Base-by-base conservation (phyloP, 2,329 filamentous ascomycete species). In the Laburnicola sp. region DNA sequence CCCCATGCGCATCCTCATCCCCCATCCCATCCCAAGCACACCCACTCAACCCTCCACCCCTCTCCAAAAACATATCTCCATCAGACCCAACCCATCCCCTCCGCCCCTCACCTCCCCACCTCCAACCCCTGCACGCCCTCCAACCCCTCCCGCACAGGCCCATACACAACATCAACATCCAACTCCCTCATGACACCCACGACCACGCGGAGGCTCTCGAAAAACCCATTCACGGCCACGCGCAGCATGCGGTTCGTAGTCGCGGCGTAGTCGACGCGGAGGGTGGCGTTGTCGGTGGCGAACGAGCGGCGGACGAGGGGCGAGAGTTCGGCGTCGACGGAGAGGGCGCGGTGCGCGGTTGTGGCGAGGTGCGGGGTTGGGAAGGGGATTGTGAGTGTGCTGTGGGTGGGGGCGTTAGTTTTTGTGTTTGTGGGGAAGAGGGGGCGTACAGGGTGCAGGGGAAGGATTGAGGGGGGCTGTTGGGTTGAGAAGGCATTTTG, bases 191-290 rank as follows among this genome's bases (percentile, higher is more conserved):
- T 96, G 11, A 96, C 88, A 48, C 91, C 89, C 36, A 97, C 73
- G 1, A 97, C 87, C 4, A 97, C 84, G 45, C 85, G 84, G 49
- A 97, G 73, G 62, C 88, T 95, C 65, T 97, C 93, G 80, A 97
- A 91, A 74, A 97, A 97, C 7, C 91, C 91, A 75, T 97, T 97
- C 50, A 97, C 92, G 2, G 93, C 89, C 2, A 99, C 94, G 38
- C 94, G 86, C 51, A 99, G 81, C 93, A 97, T 97, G 61, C 94
- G 87, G 70, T 97, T 96, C 21, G 94, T 97, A 0, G 91, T 91
- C 1, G 94, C 94, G 48, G 81, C 82, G 75, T 97, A 97, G 53
- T 87, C 82, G 7, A 89, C 87, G 53, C 82, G 80, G 42, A 97
- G 78, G 3, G 92, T 74, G 1, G 76, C 61, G 75, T 74, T 31